Conservation (phyloP, 2,329 filamentous ascomycete genomes). For the Xylariaceae sp. region DNA sequence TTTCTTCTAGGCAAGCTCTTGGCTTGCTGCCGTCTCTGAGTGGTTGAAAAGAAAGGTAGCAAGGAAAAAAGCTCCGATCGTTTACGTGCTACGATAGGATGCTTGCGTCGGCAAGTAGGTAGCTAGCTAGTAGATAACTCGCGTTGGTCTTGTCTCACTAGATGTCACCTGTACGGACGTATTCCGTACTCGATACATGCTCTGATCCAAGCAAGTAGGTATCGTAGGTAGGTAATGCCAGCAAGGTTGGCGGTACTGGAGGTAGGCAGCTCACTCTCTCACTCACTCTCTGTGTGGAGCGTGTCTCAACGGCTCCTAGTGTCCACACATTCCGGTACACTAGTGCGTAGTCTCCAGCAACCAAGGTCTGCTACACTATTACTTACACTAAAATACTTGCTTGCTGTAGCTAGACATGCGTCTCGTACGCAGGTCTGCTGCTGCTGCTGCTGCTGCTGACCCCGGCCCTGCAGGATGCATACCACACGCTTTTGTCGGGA, state of each 20-base stretch:
- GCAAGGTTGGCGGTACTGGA: conserved; percentile 4
- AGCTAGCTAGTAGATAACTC: neutral
- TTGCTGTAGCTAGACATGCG: too few species aligned
- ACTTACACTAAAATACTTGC: too few species aligned
- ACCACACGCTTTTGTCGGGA: conserved; percentile 31
- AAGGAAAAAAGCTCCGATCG: conserved; percentile 29
- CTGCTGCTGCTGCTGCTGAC: too few species aligned
- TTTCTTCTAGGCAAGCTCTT: neutral
- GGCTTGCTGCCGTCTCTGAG: neutral
- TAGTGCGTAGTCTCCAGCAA: neutral
- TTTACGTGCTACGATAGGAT: conserved; percentile 29
- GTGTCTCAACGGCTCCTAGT: conserved; percentile 23
- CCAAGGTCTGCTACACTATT: conserved; percentile 8
- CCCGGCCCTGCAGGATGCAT: conserved; percentile 29
- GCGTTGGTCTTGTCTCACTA: conserved; percentile 5
- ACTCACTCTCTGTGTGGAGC: conserved; percentile 12
- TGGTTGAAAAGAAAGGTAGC: neutral
- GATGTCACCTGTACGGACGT: conserved; percentile 3
- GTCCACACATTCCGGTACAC: neutral
- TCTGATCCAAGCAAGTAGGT: too few species aligned
- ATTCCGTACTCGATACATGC: too few species aligned
- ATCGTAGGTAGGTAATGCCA: neutral
- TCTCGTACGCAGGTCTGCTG: too few species aligned
- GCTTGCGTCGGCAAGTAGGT: conserved; percentile 16
- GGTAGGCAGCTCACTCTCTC: too few species aligned